Evolutionary conservation across 306 rosid species (phyloP), one percentile per base, ranked within the genome.

Genomic region (Dryas alaskensis): DNA sequence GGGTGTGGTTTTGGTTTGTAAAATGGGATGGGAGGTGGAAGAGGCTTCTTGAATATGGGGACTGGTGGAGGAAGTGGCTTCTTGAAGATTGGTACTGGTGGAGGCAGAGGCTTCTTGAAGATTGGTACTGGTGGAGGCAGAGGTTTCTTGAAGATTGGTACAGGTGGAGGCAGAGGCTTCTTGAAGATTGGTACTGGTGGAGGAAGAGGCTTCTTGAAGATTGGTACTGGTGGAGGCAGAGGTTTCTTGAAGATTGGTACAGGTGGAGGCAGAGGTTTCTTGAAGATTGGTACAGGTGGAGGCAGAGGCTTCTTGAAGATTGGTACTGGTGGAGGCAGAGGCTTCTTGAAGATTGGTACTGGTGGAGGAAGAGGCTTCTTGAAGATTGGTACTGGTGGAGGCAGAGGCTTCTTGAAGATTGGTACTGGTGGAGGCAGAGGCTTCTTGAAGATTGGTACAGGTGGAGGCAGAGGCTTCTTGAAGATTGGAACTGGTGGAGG

Each of bases 1-100:
- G 71, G 81, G 42, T 65, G 86, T 27, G 67, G 76, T 11, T 67
- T 67, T 44, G 72, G 81, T 65, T 81, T 81, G 50, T 71, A 76
- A 12, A 27, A 27, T 42, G 72, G 67, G 59, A 75, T 49, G 7
- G 71, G 81, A 22, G 58, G 86, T 17, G 81, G 81, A 10, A 60
- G 60, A 31, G 72, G 81, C 70, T 81, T 81, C 50, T 71, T 71
- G 8, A 27, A 49, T 49, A 85, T 82, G 12, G 39, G 47, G 10
- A 76, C 82, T 0, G 81, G 84, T 3, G 80, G 84, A 8, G 90
- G 80, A 27, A 61, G 58, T 0, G 89, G 87, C 7, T 85, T 77
- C 0, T 57, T 16, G 16, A 1, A 76, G 0, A 49, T 2, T 0
- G 89, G 86, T 0, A 73, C 4, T 0, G 69, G 83, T 0, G 89